A percentile compares a stretch with the other conserved stretches of the same genome.
Evolutionary conservation across 2,329 filamentous ascomycete genomes (phyloP).

Genomic region (Scedosporium boydii): DNA sequence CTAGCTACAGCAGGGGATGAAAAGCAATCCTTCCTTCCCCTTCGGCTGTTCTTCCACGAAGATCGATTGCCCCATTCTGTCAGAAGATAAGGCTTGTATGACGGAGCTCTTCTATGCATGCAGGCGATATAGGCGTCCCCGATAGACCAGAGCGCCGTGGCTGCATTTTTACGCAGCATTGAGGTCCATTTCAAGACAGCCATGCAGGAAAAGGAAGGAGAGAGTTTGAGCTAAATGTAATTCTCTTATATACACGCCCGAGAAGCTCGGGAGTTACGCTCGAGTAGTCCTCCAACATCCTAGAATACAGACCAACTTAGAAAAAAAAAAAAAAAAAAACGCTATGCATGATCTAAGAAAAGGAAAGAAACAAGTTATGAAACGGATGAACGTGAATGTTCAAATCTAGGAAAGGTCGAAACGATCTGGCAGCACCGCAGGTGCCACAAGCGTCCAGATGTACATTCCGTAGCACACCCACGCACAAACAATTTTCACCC

Average conservation of each 20-base stretch:
- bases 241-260: background rate
- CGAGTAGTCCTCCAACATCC: background rate
- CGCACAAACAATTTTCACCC: constrained; percentile 97
- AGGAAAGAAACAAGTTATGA: constrained; percentile 4
- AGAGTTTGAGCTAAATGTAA: no score
- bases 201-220: no score
- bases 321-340: background rate
- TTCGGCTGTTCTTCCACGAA: no score
- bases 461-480: constrained; percentile 97
- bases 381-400: background rate
- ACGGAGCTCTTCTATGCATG: no score
- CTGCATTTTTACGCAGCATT: no score
- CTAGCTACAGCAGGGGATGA: no score
- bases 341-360: background rate
- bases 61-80: no score
- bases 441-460: constrained; percentile 83
- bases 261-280: background rate
- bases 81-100: no score
- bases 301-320: background rate
- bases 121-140: no score
- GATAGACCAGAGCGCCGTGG: no score
- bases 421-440: constrained; percentile 73
- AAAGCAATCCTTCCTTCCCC: no score
- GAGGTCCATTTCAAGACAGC: no score
- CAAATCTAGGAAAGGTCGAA: constrained; percentile 51